Evolutionary conservation across 345 rosid species (phyloP).

Genomic region (Sonneratia caseolaris): DNA sequence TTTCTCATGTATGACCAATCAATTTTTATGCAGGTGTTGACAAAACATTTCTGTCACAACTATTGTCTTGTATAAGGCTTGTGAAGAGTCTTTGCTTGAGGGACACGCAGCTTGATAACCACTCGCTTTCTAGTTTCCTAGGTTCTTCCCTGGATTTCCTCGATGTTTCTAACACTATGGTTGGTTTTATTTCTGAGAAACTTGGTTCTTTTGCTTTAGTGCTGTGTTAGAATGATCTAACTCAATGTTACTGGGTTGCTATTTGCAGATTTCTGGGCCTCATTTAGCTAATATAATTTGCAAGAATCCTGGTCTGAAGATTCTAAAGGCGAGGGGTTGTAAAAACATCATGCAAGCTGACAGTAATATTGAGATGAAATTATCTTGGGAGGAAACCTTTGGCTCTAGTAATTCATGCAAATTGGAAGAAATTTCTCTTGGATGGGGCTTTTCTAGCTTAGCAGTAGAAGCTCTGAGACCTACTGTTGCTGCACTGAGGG

Average conservation of each 20-base stretch:
- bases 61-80: slow-evolving; percentile 35
- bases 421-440: slow-evolving; percentile 51
- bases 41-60: slow-evolving; percentile 32
- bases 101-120: slow-evolving; percentile 46
- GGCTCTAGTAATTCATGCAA: slow-evolving; percentile 34
- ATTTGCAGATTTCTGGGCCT: slow-evolving; percentile 49
- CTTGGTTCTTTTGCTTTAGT: not conserved
- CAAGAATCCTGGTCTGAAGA: slow-evolving; percentile 48
- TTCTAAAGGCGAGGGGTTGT: slow-evolving; percentile 58
- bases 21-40: slow-evolving; percentile 39
- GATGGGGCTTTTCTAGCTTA: slow-evolving; percentile 63
- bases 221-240: slow-evolving; percentile 1
- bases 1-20: not conserved
- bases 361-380: slow-evolving; percentile 12
- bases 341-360: slow-evolving; percentile 36
- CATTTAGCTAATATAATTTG: slow-evolving; percentile 39
- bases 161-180: slow-evolving; percentile 66
- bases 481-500: slow-evolving; percentile 35
- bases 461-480: slow-evolving; percentile 49
- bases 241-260: slow-evolving; percentile 5
- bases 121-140: slow-evolving; percentile 40
- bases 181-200: slow-evolving; percentile 23
- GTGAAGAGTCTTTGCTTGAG: slow-evolving; percentile 62
- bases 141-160: slow-evolving; percentile 66
- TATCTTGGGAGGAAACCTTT: slow-evolving; percentile 19